These are phyloP conservation scores for Coemansia sp. DNA, from an alignment of 371 early-diverging fungal species.

Conservation along the genomic window DNA sequence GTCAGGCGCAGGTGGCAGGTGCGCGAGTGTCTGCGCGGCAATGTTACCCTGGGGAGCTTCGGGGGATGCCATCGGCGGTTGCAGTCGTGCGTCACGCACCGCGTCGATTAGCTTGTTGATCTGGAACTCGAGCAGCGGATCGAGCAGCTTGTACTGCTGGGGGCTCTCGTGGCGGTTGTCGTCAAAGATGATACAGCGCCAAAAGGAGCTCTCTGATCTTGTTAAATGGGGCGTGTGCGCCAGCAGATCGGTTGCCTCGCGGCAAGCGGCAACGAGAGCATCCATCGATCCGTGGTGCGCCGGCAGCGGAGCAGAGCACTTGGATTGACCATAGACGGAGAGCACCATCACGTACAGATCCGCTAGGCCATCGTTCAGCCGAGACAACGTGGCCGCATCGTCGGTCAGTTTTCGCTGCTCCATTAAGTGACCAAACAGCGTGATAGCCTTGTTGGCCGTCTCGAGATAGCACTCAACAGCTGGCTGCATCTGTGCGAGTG, in stretches of 20 bases:
- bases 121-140: conserved; percentile 43
- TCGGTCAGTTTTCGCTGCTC: conserved; percentile 31
- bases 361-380: conserved; percentile 27
- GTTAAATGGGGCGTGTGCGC: neutral
- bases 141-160: conserved; percentile 47
- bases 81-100: conserved; percentile 27
- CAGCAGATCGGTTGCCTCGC: neutral
- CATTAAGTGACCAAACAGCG: conserved; percentile 23
- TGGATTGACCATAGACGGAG: conserved; percentile 25
- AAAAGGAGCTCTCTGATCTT: conserved; percentile 25
- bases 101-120: conserved; percentile 42
- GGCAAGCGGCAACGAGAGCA: conserved; percentile 11
- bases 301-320: neutral
- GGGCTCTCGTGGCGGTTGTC: conserved; percentile 35
- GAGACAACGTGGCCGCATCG: conserved; percentile 12
- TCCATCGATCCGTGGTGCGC: neutral
- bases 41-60: too few relatives aligned
- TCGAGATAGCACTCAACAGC: conserved; percentile 19
- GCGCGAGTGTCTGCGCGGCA: too few relatives aligned
- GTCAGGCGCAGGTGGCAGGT: too few relatives aligned
- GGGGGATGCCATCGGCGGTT: too few relatives aligned
- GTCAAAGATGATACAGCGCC: conserved; percentile 41
- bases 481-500: conserved; percentile 3
- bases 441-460: conserved; percentile 16
- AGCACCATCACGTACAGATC: conserved; percentile 36